Base-by-base conservation (phyloP, 305 asterid species). In the Stenogyne calaminthoides region DNA sequence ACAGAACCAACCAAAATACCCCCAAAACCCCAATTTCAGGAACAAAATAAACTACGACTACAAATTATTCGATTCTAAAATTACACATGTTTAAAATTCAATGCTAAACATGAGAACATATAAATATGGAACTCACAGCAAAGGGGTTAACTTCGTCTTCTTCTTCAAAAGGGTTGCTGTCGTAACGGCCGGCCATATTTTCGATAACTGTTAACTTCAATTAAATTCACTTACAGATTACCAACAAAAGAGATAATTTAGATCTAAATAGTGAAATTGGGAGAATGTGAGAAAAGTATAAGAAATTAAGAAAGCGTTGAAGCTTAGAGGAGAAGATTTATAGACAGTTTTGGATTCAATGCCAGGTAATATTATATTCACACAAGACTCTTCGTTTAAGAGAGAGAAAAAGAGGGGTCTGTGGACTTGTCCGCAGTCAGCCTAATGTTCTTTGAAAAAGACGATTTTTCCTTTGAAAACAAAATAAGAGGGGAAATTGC, bases 131-230 rank as follows among this genome's bases (percentile, higher is more conserved):
- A 68, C 90, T 84, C 81, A 92, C 98, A 75, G 98, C 78, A 64
- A 92, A 92, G 25, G 98, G 98, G 72, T 92, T 92, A 78, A 86
- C 96, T 87, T 90, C 96, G 14, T 88, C 88, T 56, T 83, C 88
- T 37, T 92, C 98, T 16, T 85, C 98, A 47, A 92, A 92, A 68
- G 98, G 98, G 73, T 92, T 92, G 44, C 78, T 84, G 78, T 92
- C 98, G 74, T 83, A 92, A 69, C 91, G 97, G 76, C 94, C 86
- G 40, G 95, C 98, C 98, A 92, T 92, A 8, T 63, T 39, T 64
- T 46, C 22, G 54, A 32, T 46, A 5, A 60, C 25, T 51, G 54
- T 36, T 56, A 47, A 32, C 65, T 77, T 51, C 46, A 37, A 75
- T 58, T 20, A 34, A 61, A 70, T 15, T 58, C 65, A 40, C 19